Evolutionary conservation across 2,329 filamentous ascomycete genomes (phyloP).

Genomic region (Lachnellula hyalina): DNA sequence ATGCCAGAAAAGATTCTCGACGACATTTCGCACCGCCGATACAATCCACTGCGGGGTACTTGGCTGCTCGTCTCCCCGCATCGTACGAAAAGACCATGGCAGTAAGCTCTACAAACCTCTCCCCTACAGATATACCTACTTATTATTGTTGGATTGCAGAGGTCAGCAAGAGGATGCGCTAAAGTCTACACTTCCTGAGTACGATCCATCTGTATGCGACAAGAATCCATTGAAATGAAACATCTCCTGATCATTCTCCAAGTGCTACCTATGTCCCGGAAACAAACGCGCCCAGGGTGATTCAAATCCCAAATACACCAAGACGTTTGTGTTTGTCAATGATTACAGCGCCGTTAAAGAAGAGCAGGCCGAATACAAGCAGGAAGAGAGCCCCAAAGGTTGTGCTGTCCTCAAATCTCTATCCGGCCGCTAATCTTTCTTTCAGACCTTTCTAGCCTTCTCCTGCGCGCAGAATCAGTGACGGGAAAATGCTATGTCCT

Average conservation of each 20-base stretch:
- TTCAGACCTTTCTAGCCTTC: slow-evolving; percentile 63
- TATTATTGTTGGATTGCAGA: slow-evolving; percentile 39
- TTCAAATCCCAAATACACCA: slow-evolving; percentile 76
- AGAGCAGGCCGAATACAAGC: slow-evolving; percentile 73
- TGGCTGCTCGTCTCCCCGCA: slow-evolving; percentile 96
- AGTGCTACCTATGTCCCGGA: slow-evolving; percentile 92
- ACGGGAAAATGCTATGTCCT: slow-evolving; percentile 97
- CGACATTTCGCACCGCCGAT: slow-evolving; percentile 94
- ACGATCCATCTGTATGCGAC: slow-evolving; percentile 63
- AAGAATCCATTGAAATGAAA: background rate
- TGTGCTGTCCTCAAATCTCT: slow-evolving; percentile 13
- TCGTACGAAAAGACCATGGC: slow-evolving; percentile 95
- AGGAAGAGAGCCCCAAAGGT: slow-evolving; percentile 21
- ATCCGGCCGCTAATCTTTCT: background rate
- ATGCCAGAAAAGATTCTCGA: slow-evolving; percentile 78
- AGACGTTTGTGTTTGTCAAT: slow-evolving; percentile 92
- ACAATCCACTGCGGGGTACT: slow-evolving; percentile 82
- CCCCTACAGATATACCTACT: background rate
- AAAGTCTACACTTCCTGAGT: slow-evolving; percentile 66
- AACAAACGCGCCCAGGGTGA: slow-evolving; percentile 87
- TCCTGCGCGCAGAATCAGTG: slow-evolving; percentile 79
- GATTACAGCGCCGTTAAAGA: slow-evolving; percentile 98
- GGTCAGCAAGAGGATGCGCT: slow-evolving; percentile 70
- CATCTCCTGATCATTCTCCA: slow-evolving; percentile 15
- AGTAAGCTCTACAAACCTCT: slow-evolving; percentile 52